Evolutionary conservation across 2,329 filamentous ascomycete genomes (phyloP), one percentile per base, ranked within the genome.

Genomic region (Fusarium coicis): DNA sequence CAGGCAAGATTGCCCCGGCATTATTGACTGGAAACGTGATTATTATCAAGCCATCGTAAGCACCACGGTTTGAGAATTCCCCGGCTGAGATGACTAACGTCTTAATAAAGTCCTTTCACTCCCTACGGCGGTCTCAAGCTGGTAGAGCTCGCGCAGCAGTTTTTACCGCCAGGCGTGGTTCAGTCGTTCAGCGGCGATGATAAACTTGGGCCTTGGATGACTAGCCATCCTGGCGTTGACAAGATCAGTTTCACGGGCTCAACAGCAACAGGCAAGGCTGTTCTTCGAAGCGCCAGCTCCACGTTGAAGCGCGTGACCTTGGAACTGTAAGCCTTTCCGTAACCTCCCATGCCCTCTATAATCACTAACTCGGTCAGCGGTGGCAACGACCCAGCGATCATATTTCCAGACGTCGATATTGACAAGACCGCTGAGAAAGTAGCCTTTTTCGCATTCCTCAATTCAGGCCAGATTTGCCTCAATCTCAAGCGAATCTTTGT

Each of bases 211-310:
- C 88, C 87, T 1, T 85, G 84, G 84, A 79, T 92, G 60, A 90
- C 88, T 1, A 79, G 77, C 19, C 90, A 92, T 74, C 88, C 88
- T 0, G 87, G 84, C 19, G 86, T 92, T 61, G 84, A 86, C 64
- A 92, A 91, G 84, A 87, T 92, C 77, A 86, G 84, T 72, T 92
- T 92, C 80, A 92, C 90, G 0, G 90, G 90, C 4, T 90, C 88
- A 14, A 88, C 84, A 18, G 82, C 84, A 0, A 91, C 88, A 0
- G 90, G 90, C 9, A 91, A 91, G 83, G 86, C 85, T 78, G 87
- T 92, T 63, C 87, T 90, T 84, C 85, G 84, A 62, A 86, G 84
- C 19, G 85, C 85, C 57, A 83, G 87, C 37, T 84, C 85, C 77
- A 89, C 88, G 0, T 79, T 92, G 39, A 92, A 91, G 84, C 83